Conservation (phyloP, 306 rosid species). For the Sicyos edulis region DNA sequence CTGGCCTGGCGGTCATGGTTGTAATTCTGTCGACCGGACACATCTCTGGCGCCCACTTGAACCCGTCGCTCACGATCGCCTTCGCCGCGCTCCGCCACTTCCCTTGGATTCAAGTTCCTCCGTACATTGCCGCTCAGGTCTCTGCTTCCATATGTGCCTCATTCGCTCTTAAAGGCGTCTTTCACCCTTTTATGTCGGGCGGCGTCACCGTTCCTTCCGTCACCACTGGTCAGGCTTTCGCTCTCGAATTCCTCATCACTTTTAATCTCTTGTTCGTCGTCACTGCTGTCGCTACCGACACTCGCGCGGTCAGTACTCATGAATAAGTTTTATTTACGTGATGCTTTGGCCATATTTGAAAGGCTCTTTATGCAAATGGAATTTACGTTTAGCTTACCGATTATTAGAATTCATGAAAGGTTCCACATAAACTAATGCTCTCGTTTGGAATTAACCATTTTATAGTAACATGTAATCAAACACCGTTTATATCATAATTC, state of each 20-base stretch:
- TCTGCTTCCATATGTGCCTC: constrained; percentile 31
- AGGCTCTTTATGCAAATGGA: neutral
- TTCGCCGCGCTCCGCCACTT: constrained; percentile 35
- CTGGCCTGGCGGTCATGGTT: constrained; percentile 42
- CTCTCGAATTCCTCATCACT: constrained; percentile 40
- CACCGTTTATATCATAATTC: too few species aligned
- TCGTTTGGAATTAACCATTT: too few species aligned
- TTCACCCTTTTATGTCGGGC: constrained; percentile 30
- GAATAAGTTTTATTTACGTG: too few species aligned
- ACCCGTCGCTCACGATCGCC: constrained; percentile 54
- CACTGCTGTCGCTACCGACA: constrained; percentile 39
- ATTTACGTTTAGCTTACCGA: too few species aligned
- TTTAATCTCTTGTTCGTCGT: constrained; percentile 50
- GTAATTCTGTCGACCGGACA: constrained; percentile 36
- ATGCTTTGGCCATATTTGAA: too few species aligned
- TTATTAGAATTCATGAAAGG: too few species aligned
- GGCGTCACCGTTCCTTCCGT: constrained; percentile 50
- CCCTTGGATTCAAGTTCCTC: constrained; percentile 33
- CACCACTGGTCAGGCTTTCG: constrained; percentile 37
- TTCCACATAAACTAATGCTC: too few species aligned
- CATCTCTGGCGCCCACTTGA: constrained; percentile 58
- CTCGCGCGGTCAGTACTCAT: constrained; percentile 38
- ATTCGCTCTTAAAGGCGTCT: constrained; percentile 30
- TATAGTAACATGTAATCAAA: too few species aligned
- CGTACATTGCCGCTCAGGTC: constrained; percentile 40